Evolutionary conservation across 352 stramenopile species (phyloP).

Genomic region (Pythium sukuiense): DNA sequence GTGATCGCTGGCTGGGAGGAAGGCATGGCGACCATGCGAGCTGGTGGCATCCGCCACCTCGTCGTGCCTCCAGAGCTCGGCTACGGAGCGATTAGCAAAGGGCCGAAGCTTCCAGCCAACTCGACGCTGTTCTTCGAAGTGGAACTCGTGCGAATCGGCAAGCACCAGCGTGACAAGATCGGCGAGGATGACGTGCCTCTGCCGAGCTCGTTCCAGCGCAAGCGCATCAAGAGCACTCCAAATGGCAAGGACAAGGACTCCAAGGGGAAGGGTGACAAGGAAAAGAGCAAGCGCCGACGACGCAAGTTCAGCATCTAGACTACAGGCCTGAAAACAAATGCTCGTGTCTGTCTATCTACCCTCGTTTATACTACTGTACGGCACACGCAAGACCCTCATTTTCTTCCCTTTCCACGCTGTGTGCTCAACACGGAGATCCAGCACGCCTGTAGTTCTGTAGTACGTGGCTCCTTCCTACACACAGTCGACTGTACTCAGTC

Average conservation of each 20-base stretch:
- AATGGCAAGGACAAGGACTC: constrained; percentile 31
- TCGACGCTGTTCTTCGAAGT: constrained; percentile 80
- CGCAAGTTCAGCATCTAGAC: constrained; percentile 31
- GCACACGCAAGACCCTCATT: neutral
- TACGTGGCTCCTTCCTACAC: no score
- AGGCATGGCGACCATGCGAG: constrained; percentile 72
- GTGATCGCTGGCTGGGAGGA: constrained; percentile 84
- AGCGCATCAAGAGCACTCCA: constrained; percentile 32
- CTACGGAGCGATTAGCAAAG: constrained; percentile 65
- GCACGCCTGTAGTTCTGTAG: no score
- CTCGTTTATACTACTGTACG: constrained; percentile 3
- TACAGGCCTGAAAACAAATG: neutral
- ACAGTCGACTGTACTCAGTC: no score
- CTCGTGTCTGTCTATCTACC: neutral
- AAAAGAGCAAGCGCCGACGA: constrained; percentile 42
- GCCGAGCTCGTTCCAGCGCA: constrained; percentile 72
- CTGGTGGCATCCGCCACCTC: constrained; percentile 53
- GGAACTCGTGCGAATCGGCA: constrained; percentile 75
- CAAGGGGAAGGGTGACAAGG: constrained; percentile 34
- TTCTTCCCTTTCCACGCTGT: neutral
- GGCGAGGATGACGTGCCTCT: constrained; percentile 66
- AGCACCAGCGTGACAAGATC: constrained; percentile 61
- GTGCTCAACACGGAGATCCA: no score
- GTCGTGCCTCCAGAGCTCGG: constrained; percentile 66
- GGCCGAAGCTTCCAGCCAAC: constrained; percentile 77